Evolutionary conservation across 2,329 filamentous ascomycete species (phyloP), one percentile per base, ranked within the genome.

Genomic region (Aspergillus pseudonomiae): DNA sequence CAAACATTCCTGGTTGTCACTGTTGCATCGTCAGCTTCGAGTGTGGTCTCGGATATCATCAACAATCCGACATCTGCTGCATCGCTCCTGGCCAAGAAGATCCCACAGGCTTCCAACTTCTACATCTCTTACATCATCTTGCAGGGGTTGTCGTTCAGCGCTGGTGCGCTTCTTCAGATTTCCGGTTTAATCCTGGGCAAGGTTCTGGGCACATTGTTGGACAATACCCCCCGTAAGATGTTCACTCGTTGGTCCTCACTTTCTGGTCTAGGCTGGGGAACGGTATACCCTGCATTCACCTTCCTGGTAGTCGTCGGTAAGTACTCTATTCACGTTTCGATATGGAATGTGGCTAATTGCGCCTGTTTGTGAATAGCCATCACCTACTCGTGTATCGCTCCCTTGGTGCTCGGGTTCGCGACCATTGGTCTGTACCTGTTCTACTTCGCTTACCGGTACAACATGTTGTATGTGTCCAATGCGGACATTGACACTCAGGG

Each of bases 91-190:
- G 90, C 93, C 0, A 73, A 83, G 19, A 90, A 91, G 63, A 83
- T 99, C 6, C 95, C 95, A 21, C 89, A 87, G 61, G 89, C 93
- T 0, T 94, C 93, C 65, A 98, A 96, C 79, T 96, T 98, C 75
- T 99, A 97, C 78, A 89, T 98, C 24, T 92, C 91, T 0, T 99
- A 98, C 80, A 96, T 99, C 68, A 88, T 98, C 36, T 87, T 99
- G 3, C 95, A 98, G 78, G 96, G 94, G 39, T 78, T 98, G 63
- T 90, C 89, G 1, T 88, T 94, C 65, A 91, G 93, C 4, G 86
- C 92, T 0, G 86, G 89, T 54, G 86, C 91, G 1, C 78, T 98
- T 6, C 83, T 96, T 2, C 92, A 96, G 70, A 85, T 91, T 54
- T 82, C 79, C 24, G 92, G 93, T 19, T 84, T 98, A 57, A 78